Conservation (phyloP, 1,284 basidiomycete genomes). For the Exobasidium cylindrosporum region DNA sequence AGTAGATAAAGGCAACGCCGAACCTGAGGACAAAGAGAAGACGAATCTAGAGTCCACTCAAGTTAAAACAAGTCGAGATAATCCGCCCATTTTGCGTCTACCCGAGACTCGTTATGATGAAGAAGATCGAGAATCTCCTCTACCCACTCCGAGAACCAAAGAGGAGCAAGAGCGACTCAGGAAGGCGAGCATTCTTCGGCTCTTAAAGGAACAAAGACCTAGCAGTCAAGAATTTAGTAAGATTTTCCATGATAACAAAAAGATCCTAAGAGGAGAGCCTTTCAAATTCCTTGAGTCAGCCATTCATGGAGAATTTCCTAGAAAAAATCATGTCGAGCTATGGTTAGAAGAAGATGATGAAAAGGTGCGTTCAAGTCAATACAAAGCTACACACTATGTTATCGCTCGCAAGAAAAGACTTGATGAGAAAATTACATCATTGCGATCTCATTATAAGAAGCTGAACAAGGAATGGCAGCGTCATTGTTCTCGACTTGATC, state of each 20-base stretch:
- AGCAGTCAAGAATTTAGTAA: conserved; percentile 19
- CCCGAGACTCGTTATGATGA: neutral
- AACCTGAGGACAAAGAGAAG: no score
- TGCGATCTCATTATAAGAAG: conserved; percentile 40
- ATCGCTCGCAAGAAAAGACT: conserved; percentile 34
- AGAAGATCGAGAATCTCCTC: conserved; percentile 7
- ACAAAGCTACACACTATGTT: conserved; percentile 19
- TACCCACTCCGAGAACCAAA: conserved; percentile 30
- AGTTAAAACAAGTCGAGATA: no score
- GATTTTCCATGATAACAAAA: conserved; percentile 28
- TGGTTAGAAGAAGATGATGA: conserved; percentile 34
- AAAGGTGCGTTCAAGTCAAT: neutral
- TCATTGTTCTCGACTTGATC: conserved; percentile 45
- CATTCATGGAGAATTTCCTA: conserved; percentile 33
- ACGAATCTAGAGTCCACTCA: no score
- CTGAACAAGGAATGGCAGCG: conserved; percentile 45
- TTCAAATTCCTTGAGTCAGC: conserved; percentile 28
- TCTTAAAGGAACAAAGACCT: neutral
- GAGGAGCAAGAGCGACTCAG: conserved; percentile 27
- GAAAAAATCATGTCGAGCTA: conserved; percentile 20
- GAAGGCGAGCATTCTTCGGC: conserved; percentile 13
- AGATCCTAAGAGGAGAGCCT: conserved; percentile 26
- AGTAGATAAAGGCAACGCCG: no score
- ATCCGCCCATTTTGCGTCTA: no score
- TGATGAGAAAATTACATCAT: conserved; percentile 33